Evolutionary conservation across 495 filamentous ascomycete species (phyloP).

Genomic region (Penicillium dipodomyicola): DNA sequence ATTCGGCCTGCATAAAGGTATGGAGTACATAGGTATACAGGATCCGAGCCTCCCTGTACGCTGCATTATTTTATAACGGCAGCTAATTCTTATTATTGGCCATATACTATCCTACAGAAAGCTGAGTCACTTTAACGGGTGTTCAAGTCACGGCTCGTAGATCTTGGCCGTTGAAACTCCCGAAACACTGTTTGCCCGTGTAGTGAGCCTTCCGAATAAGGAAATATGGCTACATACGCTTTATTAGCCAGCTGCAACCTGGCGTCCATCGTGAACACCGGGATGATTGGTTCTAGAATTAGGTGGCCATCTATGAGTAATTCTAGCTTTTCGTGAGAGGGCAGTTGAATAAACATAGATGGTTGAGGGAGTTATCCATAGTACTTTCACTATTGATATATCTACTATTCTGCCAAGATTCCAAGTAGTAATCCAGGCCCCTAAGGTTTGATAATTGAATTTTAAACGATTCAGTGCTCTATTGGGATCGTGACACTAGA

Average conservation of each 20-base stretch:
- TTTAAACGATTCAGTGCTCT: neutral
- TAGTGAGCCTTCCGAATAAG: neutral
- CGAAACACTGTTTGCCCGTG: neutral
- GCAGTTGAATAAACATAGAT: neutral
- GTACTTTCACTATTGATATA: neutral
- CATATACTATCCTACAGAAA: conserved; percentile 1
- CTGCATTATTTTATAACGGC: neutral
- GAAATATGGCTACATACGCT: neutral
- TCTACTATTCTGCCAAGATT: neutral
- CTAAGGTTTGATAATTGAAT: neutral
- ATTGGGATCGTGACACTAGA: neutral
- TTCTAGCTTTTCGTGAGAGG: neutral
- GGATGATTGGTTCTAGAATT: neutral
- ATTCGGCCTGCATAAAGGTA: conserved; percentile 13
- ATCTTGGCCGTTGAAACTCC: neutral
- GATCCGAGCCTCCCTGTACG: conserved; percentile 3
- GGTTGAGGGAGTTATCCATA: neutral
- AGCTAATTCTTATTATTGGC: neutral
- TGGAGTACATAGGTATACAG: conserved; percentile 9
- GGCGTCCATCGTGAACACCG: neutral
- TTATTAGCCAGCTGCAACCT: neutral
- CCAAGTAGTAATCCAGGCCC: neutral
- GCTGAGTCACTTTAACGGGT: neutral
- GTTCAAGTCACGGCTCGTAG: neutral
- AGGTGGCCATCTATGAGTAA: neutral